Conservation (phyloP, 2,329 filamentous ascomycete species). For the Blumeria hordei region DNA sequence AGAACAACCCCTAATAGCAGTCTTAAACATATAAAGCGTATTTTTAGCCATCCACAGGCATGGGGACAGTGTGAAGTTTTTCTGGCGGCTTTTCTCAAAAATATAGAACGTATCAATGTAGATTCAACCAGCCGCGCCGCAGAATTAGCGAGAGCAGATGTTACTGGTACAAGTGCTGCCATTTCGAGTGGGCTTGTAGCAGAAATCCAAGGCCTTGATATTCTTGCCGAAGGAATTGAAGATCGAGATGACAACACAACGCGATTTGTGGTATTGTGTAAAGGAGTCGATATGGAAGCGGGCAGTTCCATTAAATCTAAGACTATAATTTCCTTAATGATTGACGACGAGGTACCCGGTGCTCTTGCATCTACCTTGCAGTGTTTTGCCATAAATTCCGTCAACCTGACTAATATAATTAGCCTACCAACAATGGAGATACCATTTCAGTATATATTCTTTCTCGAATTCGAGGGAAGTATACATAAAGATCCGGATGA, state of each 20-base stretch:
- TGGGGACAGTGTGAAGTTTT: constrained; percentile 77
- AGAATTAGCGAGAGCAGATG: constrained; percentile 41
- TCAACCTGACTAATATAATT: constrained; percentile 82
- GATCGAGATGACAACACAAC: constrained; percentile 57
- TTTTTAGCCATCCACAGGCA: constrained; percentile 89
- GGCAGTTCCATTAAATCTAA: constrained; percentile 23
- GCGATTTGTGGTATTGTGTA: constrained; percentile 43
- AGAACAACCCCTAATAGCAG: constrained; percentile 23
- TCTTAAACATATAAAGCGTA: constrained; percentile 39
- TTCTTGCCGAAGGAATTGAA: constrained; percentile 47
- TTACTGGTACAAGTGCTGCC: constrained; percentile 40
- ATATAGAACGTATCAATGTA: constrained; percentile 59
- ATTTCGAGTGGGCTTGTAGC: constrained; percentile 58
- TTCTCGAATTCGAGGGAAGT: constrained; percentile 65
- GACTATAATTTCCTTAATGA: constrained; percentile 60
- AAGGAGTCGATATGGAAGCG: constrained; percentile 8
- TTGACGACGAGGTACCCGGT: constrained; percentile 56
- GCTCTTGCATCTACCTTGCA: constrained; percentile 58
- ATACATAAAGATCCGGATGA: constrained; percentile 26
- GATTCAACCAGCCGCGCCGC: constrained; percentile 71
- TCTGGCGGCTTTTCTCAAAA: constrained; percentile 42
- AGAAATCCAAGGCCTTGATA: constrained; percentile 36
- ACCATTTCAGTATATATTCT: constrained; percentile 84
- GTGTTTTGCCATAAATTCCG: constrained; percentile 45
- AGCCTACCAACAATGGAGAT: constrained; percentile 51